Conservation (phyloP, 495 filamentous ascomycete species). For the Niebla homalea region DNA sequence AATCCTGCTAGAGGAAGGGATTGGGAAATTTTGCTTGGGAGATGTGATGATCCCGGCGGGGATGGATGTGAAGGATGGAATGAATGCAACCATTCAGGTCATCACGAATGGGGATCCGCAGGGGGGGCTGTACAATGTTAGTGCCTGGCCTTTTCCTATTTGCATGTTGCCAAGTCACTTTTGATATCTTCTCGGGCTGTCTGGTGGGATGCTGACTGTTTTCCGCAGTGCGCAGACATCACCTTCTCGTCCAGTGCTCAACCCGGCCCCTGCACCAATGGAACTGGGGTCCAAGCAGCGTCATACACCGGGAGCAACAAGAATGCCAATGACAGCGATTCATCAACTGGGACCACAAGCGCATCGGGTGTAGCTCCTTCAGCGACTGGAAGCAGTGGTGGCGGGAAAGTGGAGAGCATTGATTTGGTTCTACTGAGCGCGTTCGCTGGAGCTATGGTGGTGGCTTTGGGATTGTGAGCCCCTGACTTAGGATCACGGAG, state of each 20-base stretch:
- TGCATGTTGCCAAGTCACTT: not conserved
- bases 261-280: constrained; percentile 36
- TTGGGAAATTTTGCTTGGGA: constrained; percentile 44
- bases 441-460: too few species aligned
- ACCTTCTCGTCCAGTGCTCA: constrained; percentile 32
- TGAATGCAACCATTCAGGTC: constrained; percentile 53
- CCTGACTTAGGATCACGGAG: too few species aligned
- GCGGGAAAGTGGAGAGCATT: not conserved
- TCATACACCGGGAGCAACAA: constrained; percentile 19
- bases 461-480: too few species aligned
- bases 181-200: not conserved
- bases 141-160: constrained; percentile 7
- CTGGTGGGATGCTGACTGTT: not conserved
- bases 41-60: constrained; percentile 18
- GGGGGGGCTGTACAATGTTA: constrained; percentile 43
- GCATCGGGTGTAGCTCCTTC: constrained; percentile 1
- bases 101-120: constrained; percentile 37
- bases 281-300: constrained; percentile 31
- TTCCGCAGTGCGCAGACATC: constrained; percentile 45
- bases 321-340: constrained; percentile 8
- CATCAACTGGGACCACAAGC: not conserved
- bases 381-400: not conserved
- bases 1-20: constrained; percentile 36
- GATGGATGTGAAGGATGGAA: constrained; percentile 32
- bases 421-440: not conserved